Base-by-base conservation (phyloP, 257 asterid species). In the Salvia rosmarinus region DNA sequence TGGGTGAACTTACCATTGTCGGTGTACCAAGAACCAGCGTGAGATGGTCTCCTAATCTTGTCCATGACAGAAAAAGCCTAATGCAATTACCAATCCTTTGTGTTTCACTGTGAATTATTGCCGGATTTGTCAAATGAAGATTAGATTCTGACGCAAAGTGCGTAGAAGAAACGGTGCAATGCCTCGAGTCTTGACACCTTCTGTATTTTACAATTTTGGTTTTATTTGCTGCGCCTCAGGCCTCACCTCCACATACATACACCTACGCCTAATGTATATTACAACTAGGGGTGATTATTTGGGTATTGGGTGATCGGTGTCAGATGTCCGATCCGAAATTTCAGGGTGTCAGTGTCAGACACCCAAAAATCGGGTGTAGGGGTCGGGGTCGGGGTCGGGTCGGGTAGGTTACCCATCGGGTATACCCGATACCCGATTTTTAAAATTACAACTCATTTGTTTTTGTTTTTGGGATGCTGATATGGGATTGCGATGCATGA, bases 21-120 rank as follows among this genome's bases (percentile, higher is more conserved):
- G 71, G 96, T 83, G 90, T 94, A 94, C 99, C 96, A 95, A 9
- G 99, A 95, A 81, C 99, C 99, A 42, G 99, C 96, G 76, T 95
- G 99, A 54, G 97, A 91, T 60, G 99, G 89, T 82, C 85, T 81
- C 78, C 99, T 79, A 65, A 89, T 84, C 77, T 71, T 87, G 74
- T 84, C 98, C 99, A 91, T 95, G 20, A 54, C 58, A 14, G 72
- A 34, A 68, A 39, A 62, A 67, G 50, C 71, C 73, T 35, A 57
- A 70, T 39, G 56, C 64, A 61, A 37, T n/a, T 47, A 20, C 21
- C 30, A 60, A n/a, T 6, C 1, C 9, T 4, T 35, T 20, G 23
- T 9, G 47, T 47, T 46, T 37, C 23, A 21, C 17, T 23, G 54
- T 7, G 25, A 74, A 61, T 71, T 44, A 68, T 66, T 59, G 28